phyloP scores from a whole-genome alignment of 768 basidiomycete species.

The Phylloporus arenicola region DNA sequence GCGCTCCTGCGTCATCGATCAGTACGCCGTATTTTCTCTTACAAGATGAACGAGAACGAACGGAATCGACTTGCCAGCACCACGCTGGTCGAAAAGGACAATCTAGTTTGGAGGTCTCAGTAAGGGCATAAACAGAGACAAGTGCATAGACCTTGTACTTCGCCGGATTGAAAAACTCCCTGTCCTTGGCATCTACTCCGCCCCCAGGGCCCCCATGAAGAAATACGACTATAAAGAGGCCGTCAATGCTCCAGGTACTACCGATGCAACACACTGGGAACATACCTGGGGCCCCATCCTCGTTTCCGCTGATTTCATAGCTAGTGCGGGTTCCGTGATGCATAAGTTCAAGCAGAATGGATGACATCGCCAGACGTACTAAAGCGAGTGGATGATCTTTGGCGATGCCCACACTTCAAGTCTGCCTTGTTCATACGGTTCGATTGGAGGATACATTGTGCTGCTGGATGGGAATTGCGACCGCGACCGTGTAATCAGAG shows the following conservation, averaged over 20 bases:
- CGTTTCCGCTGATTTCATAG: constrained; percentile 79
- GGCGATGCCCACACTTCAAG: constrained; percentile 61
- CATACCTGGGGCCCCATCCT: constrained; percentile 67
- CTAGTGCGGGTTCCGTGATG: constrained; percentile 32
- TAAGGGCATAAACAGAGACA: background rate
- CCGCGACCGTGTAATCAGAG: constrained; percentile 1
- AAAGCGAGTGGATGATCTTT: constrained; percentile 54
- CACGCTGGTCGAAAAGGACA: constrained; percentile 86
- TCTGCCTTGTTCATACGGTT: constrained; percentile 58
- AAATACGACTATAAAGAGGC: constrained; percentile 55
- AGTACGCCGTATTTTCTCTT: constrained; percentile 1
- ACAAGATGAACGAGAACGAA: constrained; percentile 32
- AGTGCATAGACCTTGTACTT: constrained; percentile 64
- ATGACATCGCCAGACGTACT: constrained; percentile 43
- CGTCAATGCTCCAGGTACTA: background rate
- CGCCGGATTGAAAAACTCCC: constrained; percentile 74
- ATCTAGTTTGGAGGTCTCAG: constrained; percentile 43
- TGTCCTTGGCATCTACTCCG: constrained; percentile 61
- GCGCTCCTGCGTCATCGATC: constrained; percentile 49
- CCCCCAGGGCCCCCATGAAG: constrained; percentile 85
- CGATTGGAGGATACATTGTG: constrained; percentile 61
- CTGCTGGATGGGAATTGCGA: constrained; percentile 1
- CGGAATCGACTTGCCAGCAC: constrained; percentile 83
- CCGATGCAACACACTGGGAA: background rate
- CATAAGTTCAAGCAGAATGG: background rate